A percentile compares a stretch with the other conserved stretches of the same genome.
phyloP scores from a whole-genome alignment of 2,329 filamentous ascomycete species.

The Eutypa lata region DNA sequence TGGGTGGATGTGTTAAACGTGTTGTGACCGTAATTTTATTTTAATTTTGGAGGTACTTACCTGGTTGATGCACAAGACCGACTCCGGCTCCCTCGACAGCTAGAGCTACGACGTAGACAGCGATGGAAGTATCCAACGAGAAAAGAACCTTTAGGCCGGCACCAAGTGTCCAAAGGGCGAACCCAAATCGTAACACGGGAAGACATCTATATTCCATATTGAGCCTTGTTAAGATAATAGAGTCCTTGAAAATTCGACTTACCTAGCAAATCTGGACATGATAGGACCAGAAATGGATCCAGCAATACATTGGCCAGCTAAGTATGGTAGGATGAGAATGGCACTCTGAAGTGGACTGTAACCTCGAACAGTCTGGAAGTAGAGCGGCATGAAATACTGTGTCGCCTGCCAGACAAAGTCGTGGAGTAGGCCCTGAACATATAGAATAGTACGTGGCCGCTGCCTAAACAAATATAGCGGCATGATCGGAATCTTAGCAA shows the following conservation, averaged over 20 bases:
- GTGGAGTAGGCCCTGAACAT: conserved; percentile 36
- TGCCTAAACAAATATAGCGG: conserved; percentile 14
- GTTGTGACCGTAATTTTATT: background rate
- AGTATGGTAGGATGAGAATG: conserved; percentile 20
- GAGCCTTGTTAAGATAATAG: background rate
- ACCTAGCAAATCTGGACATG: conserved; percentile 20
- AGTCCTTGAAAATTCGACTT: conserved; percentile 1
- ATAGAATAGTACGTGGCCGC: conserved; percentile 10
- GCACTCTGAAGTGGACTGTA: conserved; percentile 21
- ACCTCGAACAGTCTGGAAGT: conserved; percentile 22
- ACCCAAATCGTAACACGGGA: conserved; percentile 18
- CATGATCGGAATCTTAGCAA: conserved; percentile 18
- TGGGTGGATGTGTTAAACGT: background rate
- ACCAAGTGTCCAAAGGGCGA: conserved; percentile 22
- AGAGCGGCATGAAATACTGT: conserved; percentile 29
- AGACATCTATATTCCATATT: conserved; percentile 6
- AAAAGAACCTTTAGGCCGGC: conserved; percentile 24
- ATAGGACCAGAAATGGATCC: conserved; percentile 17
- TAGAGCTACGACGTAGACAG: conserved; percentile 16
- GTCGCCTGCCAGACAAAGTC: conserved; percentile 49
- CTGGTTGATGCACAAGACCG: conserved; percentile 25
- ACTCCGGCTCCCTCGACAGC: conserved; percentile 25
- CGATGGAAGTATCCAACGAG: conserved; percentile 13
- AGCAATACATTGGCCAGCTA: conserved; percentile 20
- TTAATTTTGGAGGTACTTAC: conserved; percentile 3